These are phyloP conservation scores for Dendrobium chrysotoxum DNA, from an alignment of 106 monocot genomes.

Conservation along the genomic window DNA sequence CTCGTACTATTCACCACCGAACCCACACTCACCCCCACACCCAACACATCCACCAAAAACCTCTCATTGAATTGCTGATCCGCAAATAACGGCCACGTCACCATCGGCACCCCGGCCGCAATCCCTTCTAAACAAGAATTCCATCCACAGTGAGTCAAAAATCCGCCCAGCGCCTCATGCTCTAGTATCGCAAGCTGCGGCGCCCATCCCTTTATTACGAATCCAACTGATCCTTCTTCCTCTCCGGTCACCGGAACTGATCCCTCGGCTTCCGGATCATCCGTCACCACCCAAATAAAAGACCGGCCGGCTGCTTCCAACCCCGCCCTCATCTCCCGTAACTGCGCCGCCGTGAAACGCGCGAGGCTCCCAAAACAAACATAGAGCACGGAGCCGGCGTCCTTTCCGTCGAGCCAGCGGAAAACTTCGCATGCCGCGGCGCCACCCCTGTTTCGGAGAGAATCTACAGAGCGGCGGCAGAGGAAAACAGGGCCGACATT, in stretches of 20 bases:
- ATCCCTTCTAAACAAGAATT: slow-evolving; percentile 1
- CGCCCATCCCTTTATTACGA: slow-evolving; percentile 23
- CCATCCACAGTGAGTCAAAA: slow-evolving; percentile 8
- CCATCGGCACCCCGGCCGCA: not conserved
- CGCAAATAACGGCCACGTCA: slow-evolving; percentile 19
- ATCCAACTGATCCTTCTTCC: not conserved
- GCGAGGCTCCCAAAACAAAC: slow-evolving; percentile 49
- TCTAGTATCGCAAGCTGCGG: slow-evolving; percentile 19
- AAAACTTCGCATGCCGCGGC: not conserved
- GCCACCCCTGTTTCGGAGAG: not conserved
- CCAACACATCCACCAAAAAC: slow-evolving; percentile 14
- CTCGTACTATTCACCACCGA: not conserved
- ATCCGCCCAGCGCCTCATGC: slow-evolving; percentile 33
- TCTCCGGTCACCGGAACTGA: not conserved
- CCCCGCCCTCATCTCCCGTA: slow-evolving; percentile 27
- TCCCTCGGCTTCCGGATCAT: not conserved
- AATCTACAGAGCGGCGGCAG: not conserved
- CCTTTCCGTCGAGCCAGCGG: slow-evolving; percentile 29
- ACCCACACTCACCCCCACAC: slow-evolving; percentile 10
- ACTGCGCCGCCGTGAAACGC: slow-evolving; percentile 21
- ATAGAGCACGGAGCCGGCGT: slow-evolving; percentile 29
- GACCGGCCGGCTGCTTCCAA: slow-evolving; percentile 7
- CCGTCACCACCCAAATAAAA: slow-evolving; percentile 22
- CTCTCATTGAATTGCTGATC: slow-evolving; percentile 23
- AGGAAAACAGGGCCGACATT: slow-evolving; percentile 19